Evolutionary conservation across 495 filamentous ascomycete species (phyloP), one percentile per base, ranked within the genome.

Genomic region (Lentithecium fluviatile): DNA sequence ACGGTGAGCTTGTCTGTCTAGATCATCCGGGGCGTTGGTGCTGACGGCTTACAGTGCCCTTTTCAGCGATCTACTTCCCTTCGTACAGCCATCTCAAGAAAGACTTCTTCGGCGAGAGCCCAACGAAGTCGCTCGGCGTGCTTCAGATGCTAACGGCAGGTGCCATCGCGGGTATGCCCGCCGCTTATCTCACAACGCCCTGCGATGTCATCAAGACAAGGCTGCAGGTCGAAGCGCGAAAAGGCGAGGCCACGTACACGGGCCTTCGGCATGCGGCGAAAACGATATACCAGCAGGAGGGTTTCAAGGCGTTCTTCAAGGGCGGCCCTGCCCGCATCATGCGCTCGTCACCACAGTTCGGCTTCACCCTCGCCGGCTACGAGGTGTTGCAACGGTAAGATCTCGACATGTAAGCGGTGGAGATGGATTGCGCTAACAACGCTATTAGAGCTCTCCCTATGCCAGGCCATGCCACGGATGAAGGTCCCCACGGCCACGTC

Each of bases 161-260:
- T 75, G 94, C 94, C 50, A 95, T 97, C 45, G 94, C 94, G 49
- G 94, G 94, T 78, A 98, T 98, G 95, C 94, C 94, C 13, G 92
- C 94, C 1, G 94, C 94, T 6, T 98, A 98, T 76, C 80, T 98
- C 56, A 98, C 94, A 21, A 98, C 94, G 2, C 94, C 94, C 3
- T 97, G 88, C 77, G 94, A 98, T 71, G 94, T 98, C 60, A 97
- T 98, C 84, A 98, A 98, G 79, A 98, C 94, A 7, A 88, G 94
- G 71, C 79, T 98, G 56, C 94, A 98, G 70, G 94, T 98, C 56
- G 94, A 98, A 73, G 92, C 94, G 8, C 85, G 94, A 54, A 97
- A 97, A 77, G 94, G 94, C 50, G 95, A 98, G 60, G 85, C 86
- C 11, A 77, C 77, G 36, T 98, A 98, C 79, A 90, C 83, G 19